Evolutionary conservation across 2,329 filamentous ascomycete species (phyloP), one percentile per base, ranked within the genome.

Genomic region (Apiospora pterosperma): DNA sequence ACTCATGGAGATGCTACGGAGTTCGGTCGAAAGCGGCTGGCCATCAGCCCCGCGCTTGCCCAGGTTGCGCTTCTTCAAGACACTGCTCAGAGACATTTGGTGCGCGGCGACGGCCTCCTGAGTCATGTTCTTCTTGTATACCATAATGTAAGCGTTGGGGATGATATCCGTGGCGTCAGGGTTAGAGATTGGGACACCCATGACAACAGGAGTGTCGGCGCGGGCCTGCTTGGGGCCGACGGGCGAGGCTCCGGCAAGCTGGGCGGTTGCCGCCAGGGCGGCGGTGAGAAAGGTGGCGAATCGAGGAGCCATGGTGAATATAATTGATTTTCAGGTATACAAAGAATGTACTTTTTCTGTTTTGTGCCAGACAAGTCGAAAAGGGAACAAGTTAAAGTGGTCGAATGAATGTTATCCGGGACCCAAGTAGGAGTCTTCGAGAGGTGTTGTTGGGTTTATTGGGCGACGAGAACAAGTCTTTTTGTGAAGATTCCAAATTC

Each of bases 81-180:
- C 75, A 48, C 79, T 72, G 64, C 77, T 80, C 71, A 88, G 80
- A 64, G 76, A 78, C 36, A 78, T 75, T 71, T 85, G 77, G 74
- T 87, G 84, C 60, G 80, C 76, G 41, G 78, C 75, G 70, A 89
- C 82, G 19, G 80, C 80, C 25, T 82, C 77, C 67, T 77, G 78
- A 69, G 81, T 82, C 63, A 81, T 82, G 36, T 28, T 44, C 68
- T 79, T 79, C 74, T 89, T 86, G 79, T 88, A 90, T 65, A 90
- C 86, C 63, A 90, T 86, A 67, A 90, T 89, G 76, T 88, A 90
- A 60, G 81, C 79, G 77, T 85, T 83, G 39, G 84, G 77, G 59
- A 89, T 82, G 65, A 84, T 75, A 69, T 86, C 77, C 11, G 69
- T 69, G 63, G 80, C 81, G 36, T 80, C 75, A 2, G 80, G 73